A percentile compares a stretch with the other conserved stretches of the same genome.
Conservation (phyloP, 192 early-diverging fungal genomes). For the Obelidium mucronatum region DNA sequence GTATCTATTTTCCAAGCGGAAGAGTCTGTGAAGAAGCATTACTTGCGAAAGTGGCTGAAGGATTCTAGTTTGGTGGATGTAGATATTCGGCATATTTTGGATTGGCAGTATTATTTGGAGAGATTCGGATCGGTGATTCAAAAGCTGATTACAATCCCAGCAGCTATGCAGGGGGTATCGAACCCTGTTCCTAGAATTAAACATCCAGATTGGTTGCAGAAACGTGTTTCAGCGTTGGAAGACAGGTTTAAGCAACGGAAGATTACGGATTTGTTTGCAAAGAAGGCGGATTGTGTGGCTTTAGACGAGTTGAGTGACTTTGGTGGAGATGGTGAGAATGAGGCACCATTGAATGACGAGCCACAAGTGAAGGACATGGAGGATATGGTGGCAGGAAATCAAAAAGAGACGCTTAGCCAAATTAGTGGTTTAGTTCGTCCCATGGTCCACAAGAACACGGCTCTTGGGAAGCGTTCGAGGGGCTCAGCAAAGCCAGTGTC, state of each 20-base stretch:
- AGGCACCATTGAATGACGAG: not conserved
- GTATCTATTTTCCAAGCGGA: constrained; percentile 94
- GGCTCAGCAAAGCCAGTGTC: not conserved
- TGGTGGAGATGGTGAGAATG: constrained; percentile 5
- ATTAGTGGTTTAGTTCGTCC: constrained; percentile 30
- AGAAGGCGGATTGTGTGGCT: constrained; percentile 13
- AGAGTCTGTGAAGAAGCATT: constrained; percentile 74
- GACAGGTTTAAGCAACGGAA: constrained; percentile 85
- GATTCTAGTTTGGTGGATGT: constrained; percentile 73
- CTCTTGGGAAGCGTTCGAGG: constrained; percentile 31
- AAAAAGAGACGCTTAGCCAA: not conserved
- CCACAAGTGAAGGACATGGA: constrained; percentile 43
- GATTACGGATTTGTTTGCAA: constrained; percentile 85
- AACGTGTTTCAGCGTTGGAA: constrained; percentile 75
- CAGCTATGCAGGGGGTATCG: constrained; percentile 91
- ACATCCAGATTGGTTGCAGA: constrained; percentile 95
- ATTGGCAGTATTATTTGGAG: constrained; percentile 98
- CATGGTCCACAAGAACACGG: constrained; percentile 41
- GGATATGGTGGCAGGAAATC: constrained; percentile 37
- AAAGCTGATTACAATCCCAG: constrained; percentile 98
- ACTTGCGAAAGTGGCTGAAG: constrained; percentile 91
- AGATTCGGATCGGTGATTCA: constrained; percentile 94
- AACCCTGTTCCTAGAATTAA: constrained; percentile 93
- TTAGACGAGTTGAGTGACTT: constrained; percentile 33
- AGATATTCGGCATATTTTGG: constrained; percentile 91